Base-by-base conservation (phyloP, 352 stramenopile genomes). In the Peronospora farinosa region DNA sequence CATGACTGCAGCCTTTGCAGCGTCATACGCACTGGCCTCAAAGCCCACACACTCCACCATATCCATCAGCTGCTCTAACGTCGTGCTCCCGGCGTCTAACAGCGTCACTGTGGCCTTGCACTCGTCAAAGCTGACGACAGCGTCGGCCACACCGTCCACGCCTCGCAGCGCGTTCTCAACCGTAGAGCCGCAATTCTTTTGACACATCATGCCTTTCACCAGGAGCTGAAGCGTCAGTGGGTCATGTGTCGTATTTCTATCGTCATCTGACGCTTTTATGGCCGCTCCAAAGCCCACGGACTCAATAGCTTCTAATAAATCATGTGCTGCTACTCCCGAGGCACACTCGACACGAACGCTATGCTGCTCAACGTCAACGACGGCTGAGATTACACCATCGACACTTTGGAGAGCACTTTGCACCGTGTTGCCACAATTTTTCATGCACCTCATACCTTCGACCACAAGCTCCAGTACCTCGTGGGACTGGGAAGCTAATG, bases 361-460 rank as follows among this genome's bases (percentile, higher is more conserved):
- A 54, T 77, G 78, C 21, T 62, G 65, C 27, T 80, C 72, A 27
- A 95, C 83, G 41, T 54, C 56, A 25, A 95, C 84, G 35, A 72
- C 54, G 12, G 81, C 88, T 13, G 63, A 60, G n/a, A 60, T 39
- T 12, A 96, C 87, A 36, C 86, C 85, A 6, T 68, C 45, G 31
- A 95, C 73, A 16, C 27, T 48, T 7, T 63, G 57, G 47, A 97
- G 66, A 33, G 88, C 80, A 40, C 54, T 80, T 62, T 90, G 68
- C 16, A 96, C 87, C 2, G 87, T 97, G 12, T 51, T 91, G 46
- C 95, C 96, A 65, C 92, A 96, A 68, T 97, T 97, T 45, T 97
- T 97, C 77, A 96, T 92, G 50, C 88, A 96, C 68, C 94, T 96
- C 79, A 97, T 96, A 44, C 91, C 89, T 50, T 98, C 94, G 33